Evolutionary conservation across 2,329 filamentous ascomycete genomes (phyloP), one percentile per base, ranked within the genome.

Genomic region (Botrytis cinerea): DNA sequence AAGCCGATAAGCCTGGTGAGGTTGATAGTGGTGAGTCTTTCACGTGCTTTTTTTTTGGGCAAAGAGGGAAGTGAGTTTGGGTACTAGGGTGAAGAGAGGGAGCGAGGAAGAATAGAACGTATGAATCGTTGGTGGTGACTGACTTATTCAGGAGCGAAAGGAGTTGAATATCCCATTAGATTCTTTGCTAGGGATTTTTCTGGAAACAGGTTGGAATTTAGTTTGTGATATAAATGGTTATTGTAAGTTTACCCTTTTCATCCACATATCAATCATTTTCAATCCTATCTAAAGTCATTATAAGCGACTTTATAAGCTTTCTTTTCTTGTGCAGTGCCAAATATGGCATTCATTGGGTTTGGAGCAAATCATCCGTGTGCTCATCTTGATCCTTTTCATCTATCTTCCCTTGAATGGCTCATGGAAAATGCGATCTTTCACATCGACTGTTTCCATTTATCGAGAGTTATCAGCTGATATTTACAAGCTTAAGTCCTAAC

Each of bases 181-280:
- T 91, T 91, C 80, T 91, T 91, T 79, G 88, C 87, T 0, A 84
- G 87, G 73, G 87, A 89, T 75, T 89, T 84, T 80, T 86, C 86
- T 1, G 87, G 87, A 2, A 88, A 88, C 76, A 79, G 84, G 71
- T 78, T 88, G 48, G 87, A 88, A 78, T 88, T 88, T 76, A 87
- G 83, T 70, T 70, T 87, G 73, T 87, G 73, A 75, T 48, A 9
- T 20, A 18, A 10, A 4, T 68, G 18, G 10, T 7, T 40, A 51
- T 16, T 28, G 66, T 68, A 14, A 57, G 66, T 57, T 2, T 22
- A 14, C 12, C 9, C 14, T 2, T 67, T 57, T 25, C 25, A 22
- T 32, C 18, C 28, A 40, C 28, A 5, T 43, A 40, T 38, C 6
- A 4, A 9, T 18, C 28, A 1, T 4, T 2, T 67, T 28, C 14